Evolutionary conservation across 768 basidiomycete species (phyloP).

Genomic region (Termitomyces sp.): DNA sequence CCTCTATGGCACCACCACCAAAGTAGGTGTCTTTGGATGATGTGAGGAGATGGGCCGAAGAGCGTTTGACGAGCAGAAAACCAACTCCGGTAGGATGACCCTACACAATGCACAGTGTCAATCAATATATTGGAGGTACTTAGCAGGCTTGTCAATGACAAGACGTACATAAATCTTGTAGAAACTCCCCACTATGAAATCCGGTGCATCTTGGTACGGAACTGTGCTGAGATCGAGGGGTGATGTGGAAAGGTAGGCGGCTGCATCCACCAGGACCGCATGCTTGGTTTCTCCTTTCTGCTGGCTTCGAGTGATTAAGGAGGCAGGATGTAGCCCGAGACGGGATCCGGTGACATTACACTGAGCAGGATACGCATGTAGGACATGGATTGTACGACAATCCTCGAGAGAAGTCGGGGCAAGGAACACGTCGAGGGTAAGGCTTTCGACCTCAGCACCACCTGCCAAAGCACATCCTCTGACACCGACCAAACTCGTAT

Average conservation of each 20-base stretch:
- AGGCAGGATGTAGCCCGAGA: constrained; percentile 11
- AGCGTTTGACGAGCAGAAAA: constrained; percentile 12
- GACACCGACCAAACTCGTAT: constrained; percentile 13
- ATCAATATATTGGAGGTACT: neutral
- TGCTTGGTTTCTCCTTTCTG: neutral
- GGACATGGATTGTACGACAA: neutral
- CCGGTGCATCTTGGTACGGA: constrained; percentile 8
- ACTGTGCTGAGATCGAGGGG: constrained; percentile 7
- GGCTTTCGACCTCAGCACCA: constrained; percentile 10
- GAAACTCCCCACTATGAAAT: constrained; percentile 12
- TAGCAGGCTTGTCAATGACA: neutral
- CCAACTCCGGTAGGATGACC: constrained; percentile 13
- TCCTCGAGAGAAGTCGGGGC: neutral
- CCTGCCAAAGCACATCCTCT: constrained; percentile 11
- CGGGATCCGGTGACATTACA: constrained; percentile 14
- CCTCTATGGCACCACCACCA: constrained; percentile 12
- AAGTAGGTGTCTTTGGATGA: constrained; percentile 1
- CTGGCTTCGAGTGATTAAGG: neutral
- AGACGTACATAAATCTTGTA: constrained; percentile 13
- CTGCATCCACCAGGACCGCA: constrained; percentile 11
- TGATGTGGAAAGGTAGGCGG: constrained; percentile 14
- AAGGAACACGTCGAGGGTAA: constrained; percentile 8
- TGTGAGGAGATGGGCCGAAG: constrained; percentile 8
- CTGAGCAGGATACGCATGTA: constrained; percentile 13
- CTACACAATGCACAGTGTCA: neutral